Base-by-base conservation (phyloP, 163 green algal species). In the Volvox carteri region DNA sequence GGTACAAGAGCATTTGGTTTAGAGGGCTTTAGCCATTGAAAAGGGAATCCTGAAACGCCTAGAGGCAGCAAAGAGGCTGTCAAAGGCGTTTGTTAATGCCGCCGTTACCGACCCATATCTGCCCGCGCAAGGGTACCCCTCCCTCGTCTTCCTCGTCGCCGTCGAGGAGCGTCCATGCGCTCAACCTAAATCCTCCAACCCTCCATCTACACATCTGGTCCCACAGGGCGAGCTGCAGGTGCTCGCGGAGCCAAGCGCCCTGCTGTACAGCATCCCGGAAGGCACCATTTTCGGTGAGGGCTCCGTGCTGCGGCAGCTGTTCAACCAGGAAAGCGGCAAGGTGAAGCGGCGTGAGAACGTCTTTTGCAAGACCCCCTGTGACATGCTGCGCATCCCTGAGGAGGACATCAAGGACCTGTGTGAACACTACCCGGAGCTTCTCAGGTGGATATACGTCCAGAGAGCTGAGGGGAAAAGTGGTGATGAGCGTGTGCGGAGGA, bases 371-470 rank as follows among this genome's bases (percentile, higher is more conserved):
- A 90, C 75, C 0, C 75, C 90, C 25, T 93, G 90, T 62, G 90
- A 92, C 87, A 92, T 94, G 91, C 80, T 95, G 62, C 73, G 86
- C 1, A 62, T 91, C 1, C 28, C 74, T 11, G 46, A 80, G 44
- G 92, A 93, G 54, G 92, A 95, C 74, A 91, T 92, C 58, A 62
- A 73, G 37, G 89, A 93, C 78, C 74, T 95, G 89, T 88, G 91
- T 41, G 86, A 93, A 56, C 83, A 90, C 25, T 94, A 95, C 89
- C 91, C 92, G 9, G 74, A 78, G 74, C 78, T 93, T 73, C 67
- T 89, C 30, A 90, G 81, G 81, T 92, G 30, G 7, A 41, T 58
- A 14, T 23, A 58, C 12, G 48, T 58, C 12, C 14, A 14, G 19
- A 23, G 19, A 21, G 19, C 58, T 11, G 58, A 33, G 23, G 19